These are phyloP conservation scores for Carex myosuroides DNA, from an alignment of 176 grass and related monocot genomes.

Conservation along the genomic window DNA sequence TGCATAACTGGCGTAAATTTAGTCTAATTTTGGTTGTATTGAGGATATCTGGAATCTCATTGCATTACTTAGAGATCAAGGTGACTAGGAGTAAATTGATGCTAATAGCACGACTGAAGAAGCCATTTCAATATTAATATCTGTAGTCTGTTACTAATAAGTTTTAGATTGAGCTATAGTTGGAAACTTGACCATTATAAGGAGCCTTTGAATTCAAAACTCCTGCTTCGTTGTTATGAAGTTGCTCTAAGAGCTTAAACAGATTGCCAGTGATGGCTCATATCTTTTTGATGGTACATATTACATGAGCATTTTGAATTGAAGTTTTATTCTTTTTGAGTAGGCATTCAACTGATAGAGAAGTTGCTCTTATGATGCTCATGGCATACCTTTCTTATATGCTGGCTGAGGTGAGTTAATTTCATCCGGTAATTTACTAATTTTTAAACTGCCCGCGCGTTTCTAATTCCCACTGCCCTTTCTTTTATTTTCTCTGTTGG, in stretches of 20 bases:
- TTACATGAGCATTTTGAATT: neutral
- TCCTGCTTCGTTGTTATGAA: neutral
- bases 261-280: neutral
- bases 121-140: neutral
- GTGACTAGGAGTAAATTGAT: neutral
- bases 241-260: neutral
- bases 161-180: neutral
- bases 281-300: neutral
- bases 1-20: neutral
- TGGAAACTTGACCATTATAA: neutral
- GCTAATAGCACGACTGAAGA: neutral
- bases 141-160: neutral
- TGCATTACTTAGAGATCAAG: neutral
- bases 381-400: slow-evolving; percentile 98
- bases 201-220: neutral
- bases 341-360: slow-evolving; percentile 91
- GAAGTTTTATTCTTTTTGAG: slow-evolving; percentile 25
- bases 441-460: neutral
- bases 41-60: neutral
- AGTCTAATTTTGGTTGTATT: neutral
- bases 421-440: neutral
- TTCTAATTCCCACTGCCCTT: neutral
- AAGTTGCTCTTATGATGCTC: slow-evolving; percentile 95
- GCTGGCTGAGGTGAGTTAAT: slow-evolving; percentile 67
- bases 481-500: neutral